Evolutionary conservation across 306 rosid genomes (phyloP).

Genomic region (Sicyos edulis): DNA sequence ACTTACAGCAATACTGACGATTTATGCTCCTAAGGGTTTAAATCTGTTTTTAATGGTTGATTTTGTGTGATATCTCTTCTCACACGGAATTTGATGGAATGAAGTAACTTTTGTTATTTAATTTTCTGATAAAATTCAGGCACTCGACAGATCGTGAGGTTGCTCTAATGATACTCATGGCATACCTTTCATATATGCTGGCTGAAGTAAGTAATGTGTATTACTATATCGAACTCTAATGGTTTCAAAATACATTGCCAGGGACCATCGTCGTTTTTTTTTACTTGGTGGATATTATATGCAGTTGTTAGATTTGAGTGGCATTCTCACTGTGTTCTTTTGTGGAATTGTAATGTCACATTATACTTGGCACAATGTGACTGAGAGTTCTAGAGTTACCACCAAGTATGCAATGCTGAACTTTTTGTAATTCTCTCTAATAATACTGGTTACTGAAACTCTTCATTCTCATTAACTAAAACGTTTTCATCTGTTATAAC

Average conservation of each 20-base stretch:
- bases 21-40: background rate
- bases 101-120: background rate
- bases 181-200: slow-evolving; percentile 90
- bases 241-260: slow-evolving; percentile 3
- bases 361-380: slow-evolving; percentile 98
- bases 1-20: background rate
- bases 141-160: slow-evolving; percentile 98
- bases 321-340: slow-evolving; percentile 96
- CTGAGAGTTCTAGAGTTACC: slow-evolving; percentile 86
- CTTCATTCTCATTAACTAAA: slow-evolving; percentile 20
- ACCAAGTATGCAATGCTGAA: slow-evolving; percentile 57
- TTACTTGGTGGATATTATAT: slow-evolving; percentile 20
- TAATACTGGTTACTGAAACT: slow-evolving; percentile 11
- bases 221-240: background rate
- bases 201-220: slow-evolving; percentile 72
- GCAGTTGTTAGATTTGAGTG: slow-evolving; percentile 87
- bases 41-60: slow-evolving; percentile 1
- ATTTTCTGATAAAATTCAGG: slow-evolving; percentile 42
- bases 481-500: slow-evolving; percentile 23
- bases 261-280: background rate
- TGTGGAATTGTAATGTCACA: slow-evolving; percentile 99
- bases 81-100: background rate
- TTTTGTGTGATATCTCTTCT: slow-evolving; percentile 1
- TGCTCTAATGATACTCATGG: slow-evolving; percentile 97
- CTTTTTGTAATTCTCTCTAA: slow-evolving; percentile 20